Conservation (phyloP, 2,329 filamentous ascomycete genomes). For the Sporothrix variecibatus region DNA sequence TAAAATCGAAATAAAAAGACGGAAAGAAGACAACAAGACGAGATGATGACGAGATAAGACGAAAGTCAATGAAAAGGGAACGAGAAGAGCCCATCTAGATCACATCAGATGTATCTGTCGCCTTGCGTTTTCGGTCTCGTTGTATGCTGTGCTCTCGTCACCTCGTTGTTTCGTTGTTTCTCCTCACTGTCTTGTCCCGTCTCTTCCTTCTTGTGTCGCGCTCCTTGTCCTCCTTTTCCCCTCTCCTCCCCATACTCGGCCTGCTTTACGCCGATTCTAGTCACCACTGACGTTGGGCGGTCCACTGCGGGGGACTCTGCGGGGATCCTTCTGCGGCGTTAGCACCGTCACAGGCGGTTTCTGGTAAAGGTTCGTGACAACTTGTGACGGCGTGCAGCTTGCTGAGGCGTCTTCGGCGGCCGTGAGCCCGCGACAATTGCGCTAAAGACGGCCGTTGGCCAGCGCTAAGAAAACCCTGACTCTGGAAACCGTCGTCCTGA, state of each 20-base stretch:
- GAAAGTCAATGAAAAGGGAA: not conserved
- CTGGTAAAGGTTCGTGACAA: not conserved
- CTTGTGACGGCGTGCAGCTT: not conserved
- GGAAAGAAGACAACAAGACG: not conserved
- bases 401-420: too few species aligned
- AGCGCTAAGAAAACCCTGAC: too few species aligned
- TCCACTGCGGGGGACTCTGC: not conserved
- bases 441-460: too few species aligned
- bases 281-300: not conserved
- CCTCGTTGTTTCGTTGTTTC: not conserved
- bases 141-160: not conserved
- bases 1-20: not conserved
- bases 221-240: not conserved
- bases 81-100: not conserved
- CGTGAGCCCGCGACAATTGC: too few species aligned
- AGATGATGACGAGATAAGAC: not conserved
- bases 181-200: not conserved
- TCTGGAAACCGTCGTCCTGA: too few species aligned
- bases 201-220: not conserved
- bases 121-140: not conserved
- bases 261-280: constrained; percentile 5
- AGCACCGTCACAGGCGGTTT: not conserved
- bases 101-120: not conserved
- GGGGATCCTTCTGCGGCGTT: not conserved
- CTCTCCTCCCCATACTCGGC: not conserved